A percentile compares a stretch with the other conserved stretches of the same genome.
Evolutionary conservation across 768 basidiomycete genomes (phyloP).

Genomic region (Tulasnella sp.): DNA sequence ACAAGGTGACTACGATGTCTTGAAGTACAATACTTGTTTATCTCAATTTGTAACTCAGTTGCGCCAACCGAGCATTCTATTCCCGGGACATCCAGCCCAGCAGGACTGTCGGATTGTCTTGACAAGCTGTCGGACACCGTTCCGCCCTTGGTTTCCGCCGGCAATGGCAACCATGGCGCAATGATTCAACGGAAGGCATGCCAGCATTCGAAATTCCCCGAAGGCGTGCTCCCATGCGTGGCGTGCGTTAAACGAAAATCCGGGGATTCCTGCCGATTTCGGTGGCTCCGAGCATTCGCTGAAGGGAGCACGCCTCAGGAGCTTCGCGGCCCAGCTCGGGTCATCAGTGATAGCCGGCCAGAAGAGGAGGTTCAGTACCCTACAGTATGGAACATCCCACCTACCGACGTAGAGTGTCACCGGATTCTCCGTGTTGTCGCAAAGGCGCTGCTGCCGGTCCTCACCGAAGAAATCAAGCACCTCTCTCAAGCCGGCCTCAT

Average conservation of each 20-base stretch:
- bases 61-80: too few species aligned
- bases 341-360: background rate
- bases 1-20: too few species aligned
- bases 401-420: background rate
- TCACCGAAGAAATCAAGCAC: conserved; percentile 53
- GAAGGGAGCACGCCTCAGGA: background rate
- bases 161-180: too few species aligned
- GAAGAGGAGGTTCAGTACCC: background rate
- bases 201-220: background rate
- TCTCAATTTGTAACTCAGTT: too few species aligned
- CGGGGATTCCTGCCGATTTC: conserved; percentile 16
- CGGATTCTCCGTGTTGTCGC: conserved; percentile 40
- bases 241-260: conserved; percentile 7
- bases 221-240: background rate
- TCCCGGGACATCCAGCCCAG: too few species aligned
- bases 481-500: conserved; percentile 45
- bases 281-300: conserved; percentile 6
- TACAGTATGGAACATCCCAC: background rate
- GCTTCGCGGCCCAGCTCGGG: background rate
- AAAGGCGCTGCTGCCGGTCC: conserved; percentile 49
- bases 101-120: too few species aligned
- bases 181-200: background rate
- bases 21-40: too few species aligned
- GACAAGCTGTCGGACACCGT: too few species aligned
- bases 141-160: too few species aligned